Evolutionary conservation across 768 basidiomycete genomes (phyloP).

Genomic region (Leccinum longicurvipes): DNA sequence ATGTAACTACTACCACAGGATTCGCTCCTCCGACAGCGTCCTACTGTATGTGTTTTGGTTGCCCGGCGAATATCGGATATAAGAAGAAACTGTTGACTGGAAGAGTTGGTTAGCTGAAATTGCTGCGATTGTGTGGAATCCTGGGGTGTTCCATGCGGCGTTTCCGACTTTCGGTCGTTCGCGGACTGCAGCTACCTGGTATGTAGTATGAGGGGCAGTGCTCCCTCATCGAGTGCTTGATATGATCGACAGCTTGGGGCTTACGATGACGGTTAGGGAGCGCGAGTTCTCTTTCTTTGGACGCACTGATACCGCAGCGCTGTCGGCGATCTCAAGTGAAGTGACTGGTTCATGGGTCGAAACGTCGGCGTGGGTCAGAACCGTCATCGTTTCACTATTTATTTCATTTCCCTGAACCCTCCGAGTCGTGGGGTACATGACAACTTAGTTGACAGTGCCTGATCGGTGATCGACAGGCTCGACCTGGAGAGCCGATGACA

Average conservation of each 20-base stretch:
- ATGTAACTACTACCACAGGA: background rate
- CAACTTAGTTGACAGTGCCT: background rate
- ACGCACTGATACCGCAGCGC: too few relatives aligned
- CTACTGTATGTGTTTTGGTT: background rate
- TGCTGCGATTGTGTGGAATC: background rate
- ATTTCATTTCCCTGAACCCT: background rate
- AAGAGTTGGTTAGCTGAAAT: background rate
- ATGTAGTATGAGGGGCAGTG: too few relatives aligned
- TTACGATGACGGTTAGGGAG: background rate
- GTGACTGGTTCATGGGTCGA: too few relatives aligned
- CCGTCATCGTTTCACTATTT: background rate
- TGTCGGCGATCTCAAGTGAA: too few relatives aligned
- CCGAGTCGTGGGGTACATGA: background rate
- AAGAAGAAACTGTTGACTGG: background rate
- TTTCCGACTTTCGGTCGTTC: too few relatives aligned
- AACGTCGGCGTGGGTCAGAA: background rate
- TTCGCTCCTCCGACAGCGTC: background rate
- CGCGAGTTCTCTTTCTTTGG: too few relatives aligned
- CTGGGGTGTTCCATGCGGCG: background rate
- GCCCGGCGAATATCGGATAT: background rate
- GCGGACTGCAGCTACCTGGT: too few relatives aligned
- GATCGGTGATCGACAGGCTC: too few relatives aligned
- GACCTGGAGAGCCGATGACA: too few relatives aligned
- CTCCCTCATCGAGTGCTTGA: too few relatives aligned
- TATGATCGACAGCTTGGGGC: too few relatives aligned